Evolutionary conservation across 495 filamentous ascomycete genomes (phyloP).

Genomic region (Penicillium silybi): DNA sequence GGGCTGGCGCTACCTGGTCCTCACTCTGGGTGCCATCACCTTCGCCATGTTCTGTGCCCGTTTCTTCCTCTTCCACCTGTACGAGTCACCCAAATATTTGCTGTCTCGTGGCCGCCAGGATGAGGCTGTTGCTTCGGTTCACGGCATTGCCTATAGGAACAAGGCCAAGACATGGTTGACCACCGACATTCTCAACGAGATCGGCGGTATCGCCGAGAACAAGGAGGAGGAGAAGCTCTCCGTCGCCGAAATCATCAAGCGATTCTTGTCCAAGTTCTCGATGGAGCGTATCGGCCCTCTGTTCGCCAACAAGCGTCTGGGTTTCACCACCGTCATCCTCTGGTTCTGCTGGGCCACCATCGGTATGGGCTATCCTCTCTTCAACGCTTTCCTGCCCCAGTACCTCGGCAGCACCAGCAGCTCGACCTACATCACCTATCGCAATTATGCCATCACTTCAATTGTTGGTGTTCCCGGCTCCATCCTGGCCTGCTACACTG

Average conservation of each 20-base stretch:
- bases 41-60: slow-evolving; percentile 65
- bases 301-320: slow-evolving; percentile 50
- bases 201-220: slow-evolving; percentile 44
- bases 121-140: slow-evolving; percentile 68
- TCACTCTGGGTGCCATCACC: slow-evolving; percentile 68
- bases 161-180: slow-evolving; percentile 50
- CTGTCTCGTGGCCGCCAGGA: slow-evolving; percentile 67
- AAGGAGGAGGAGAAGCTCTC: slow-evolving; percentile 32
- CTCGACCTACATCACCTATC: slow-evolving; percentile 49
- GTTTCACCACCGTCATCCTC: slow-evolving; percentile 44
- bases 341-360: slow-evolving; percentile 58
- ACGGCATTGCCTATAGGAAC: slow-evolving; percentile 56
- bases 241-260: slow-evolving; percentile 41
- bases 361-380: slow-evolving; percentile 55
- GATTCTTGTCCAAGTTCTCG: slow-evolving; percentile 55
- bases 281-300: slow-evolving; percentile 49
- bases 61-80: slow-evolving; percentile 73
- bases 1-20: slow-evolving; percentile 79
- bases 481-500: slow-evolving; percentile 51
- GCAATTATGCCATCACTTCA: slow-evolving; percentile 58
- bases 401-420: slow-evolving; percentile 46
- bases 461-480: slow-evolving; percentile 56
- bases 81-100: slow-evolving; percentile 77
- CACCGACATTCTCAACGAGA: slow-evolving; percentile 49
- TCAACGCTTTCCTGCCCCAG: slow-evolving; percentile 58